Evolutionary conservation across 306 rosid genomes (phyloP), one percentile per base, ranked within the genome.

Genomic region (Erythrophleum fordii): DNA sequence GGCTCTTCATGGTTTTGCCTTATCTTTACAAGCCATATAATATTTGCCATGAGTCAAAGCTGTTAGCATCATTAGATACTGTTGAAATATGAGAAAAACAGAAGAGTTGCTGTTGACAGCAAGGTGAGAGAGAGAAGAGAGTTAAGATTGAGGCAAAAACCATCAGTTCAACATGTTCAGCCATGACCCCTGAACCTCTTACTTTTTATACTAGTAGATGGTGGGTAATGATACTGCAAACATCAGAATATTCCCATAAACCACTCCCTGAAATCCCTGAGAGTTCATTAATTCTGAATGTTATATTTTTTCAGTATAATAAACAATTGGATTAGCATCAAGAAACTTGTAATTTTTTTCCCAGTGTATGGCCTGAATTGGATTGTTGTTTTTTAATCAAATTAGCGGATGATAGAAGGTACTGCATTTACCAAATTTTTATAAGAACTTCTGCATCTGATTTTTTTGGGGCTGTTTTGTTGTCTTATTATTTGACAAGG

Each of bases 1-100:
- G 25, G 35, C 66, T 39, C 62, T 77, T 77, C 52, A 77, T 72
- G 46, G 34, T 39, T 81, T 73, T 58, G 64, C 42, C 81, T 48
- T 77, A 28, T 77, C 37, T 66, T 72, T 65, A 55, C 65, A 22
- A 58, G 2, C 6, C 23, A 11, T 58, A 58, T 25, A 58, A 23
- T 25, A 58, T 58, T 10, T 58, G 16, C 31, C 61, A 69, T 70
- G 78, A 69, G 46, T 31, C 34, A 45, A 44, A 26, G 60, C 31
- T 22, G 22, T 69, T 61, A 22, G 69, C 55, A 52, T 55, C 31
- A 65, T 25, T 67, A 35, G 41, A 39, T 51, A 49, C 58, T 66
- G 25, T 52, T 52, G 25, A 52, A 52, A 52, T 52, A 52, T 18
- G 26, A 52, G 59, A 52, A 52, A n/a, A 52, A 52, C 0, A 52